Evolutionary conservation across 306 rosid genomes (phyloP), one percentile per base, ranked within the genome.

Genomic region (Benincasa hispida): DNA sequence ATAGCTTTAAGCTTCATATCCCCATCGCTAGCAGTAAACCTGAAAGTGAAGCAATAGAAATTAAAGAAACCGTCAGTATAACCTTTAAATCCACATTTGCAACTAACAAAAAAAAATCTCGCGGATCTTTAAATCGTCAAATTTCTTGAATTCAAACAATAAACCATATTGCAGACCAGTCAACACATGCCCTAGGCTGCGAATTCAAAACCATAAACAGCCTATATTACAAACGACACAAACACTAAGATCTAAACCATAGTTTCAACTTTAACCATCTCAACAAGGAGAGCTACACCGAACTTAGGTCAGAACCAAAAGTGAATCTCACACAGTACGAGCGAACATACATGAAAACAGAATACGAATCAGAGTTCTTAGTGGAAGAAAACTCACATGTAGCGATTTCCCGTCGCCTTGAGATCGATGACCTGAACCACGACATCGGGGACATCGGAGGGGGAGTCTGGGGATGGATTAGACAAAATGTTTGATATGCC

Each of bases 1-100:
- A 92, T 88, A 2, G 87, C 90, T 39, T 85, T 89, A 12, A 95
- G 78, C 85, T 87, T 95, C 93, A 7, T 61, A 27, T 79, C 86
- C 4, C 99, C 99, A 78, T 95, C 99, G 24, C 37, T 92, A 4
- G 92, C 99, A n/a, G 78, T 57, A 74, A 92, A 90, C 96, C 99
- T 95, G 18, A 1, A 34, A n/a, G 39, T 51, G 74, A 2, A 73
- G 18, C 7, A 39, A 81, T 7, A 35, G 2, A 21, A 48, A 62
- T 8, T 45, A 74, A 37, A 34, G 17, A 51, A 54, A 74, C 11
- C 3, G 8, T 24, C 4, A 18, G 14, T 19, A 55, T 30, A 22
- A 14, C 12, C 30, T 17, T 27, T 10, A n/a, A n/a, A 69, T 45
- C 57, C 1, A 13, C 54, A 24, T 19, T 21, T 8, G n/a, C 70